phyloP scores from a whole-genome alignment of 192 early-diverging fungal species.

The Linnemannia exigua region DNA sequence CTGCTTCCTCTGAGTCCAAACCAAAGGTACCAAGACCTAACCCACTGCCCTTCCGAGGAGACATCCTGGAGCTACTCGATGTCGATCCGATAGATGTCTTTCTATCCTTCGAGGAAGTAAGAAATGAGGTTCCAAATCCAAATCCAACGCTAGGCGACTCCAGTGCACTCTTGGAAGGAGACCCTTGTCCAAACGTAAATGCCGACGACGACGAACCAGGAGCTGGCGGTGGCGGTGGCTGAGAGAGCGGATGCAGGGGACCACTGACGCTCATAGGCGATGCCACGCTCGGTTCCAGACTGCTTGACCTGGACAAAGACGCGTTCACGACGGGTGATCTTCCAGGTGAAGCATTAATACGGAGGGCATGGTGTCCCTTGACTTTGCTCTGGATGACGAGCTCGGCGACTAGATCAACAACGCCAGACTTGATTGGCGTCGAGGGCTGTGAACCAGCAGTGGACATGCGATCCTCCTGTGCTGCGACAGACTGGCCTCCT shows the following conservation, averaged over 20 bases:
- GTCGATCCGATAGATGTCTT: background rate
- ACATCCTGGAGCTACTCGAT: background rate
- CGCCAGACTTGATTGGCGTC: background rate
- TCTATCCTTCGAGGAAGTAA: background rate
- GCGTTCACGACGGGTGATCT: background rate
- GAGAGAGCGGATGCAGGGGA: background rate
- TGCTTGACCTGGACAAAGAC: constrained; percentile 11
- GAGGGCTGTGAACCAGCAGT: background rate
- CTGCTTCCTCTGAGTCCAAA: background rate
- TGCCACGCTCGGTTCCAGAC: constrained; percentile 15
- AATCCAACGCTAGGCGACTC: constrained; percentile 34
- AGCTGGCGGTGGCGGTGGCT: background rate
- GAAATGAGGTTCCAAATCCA: constrained; percentile 36
- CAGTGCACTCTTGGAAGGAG: background rate
- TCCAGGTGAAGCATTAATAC: constrained; percentile 25
- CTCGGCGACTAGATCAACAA: constrained; percentile 46
- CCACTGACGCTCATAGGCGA: background rate
- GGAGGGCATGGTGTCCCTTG: constrained; percentile 42
- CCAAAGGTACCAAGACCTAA: background rate
- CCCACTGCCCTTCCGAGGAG: background rate
- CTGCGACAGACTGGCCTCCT: background rate
- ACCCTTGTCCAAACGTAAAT: constrained; percentile 41
- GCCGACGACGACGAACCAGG: background rate
- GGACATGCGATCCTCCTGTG: background rate
- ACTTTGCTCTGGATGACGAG: constrained; percentile 40